These are phyloP conservation scores for Boletus rex-veris DNA, from an alignment of 768 basidiomycete species.

Conservation along the genomic window DNA sequence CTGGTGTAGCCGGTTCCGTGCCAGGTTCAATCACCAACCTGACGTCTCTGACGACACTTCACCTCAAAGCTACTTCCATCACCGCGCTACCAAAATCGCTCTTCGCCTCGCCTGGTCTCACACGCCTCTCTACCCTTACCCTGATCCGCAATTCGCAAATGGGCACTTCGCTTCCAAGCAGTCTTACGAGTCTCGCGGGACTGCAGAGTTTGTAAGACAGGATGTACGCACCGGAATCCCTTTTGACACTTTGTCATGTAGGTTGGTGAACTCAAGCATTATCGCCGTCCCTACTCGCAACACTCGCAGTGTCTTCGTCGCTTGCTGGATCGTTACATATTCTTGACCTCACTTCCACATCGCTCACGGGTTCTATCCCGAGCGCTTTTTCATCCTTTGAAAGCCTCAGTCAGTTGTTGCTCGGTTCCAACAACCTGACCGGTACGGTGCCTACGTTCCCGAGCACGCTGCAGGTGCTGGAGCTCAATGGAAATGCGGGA, in stretches of 20 bases:
- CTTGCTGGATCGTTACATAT: slow-evolving; percentile 33
- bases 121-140: slow-evolving; percentile 33
- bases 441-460: slow-evolving; percentile 37
- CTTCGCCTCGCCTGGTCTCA: slow-evolving; percentile 32
- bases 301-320: slow-evolving; percentile 30
- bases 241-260: slow-evolving; percentile 12
- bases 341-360: slow-evolving; percentile 41
- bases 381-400: slow-evolving; percentile 31
- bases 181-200: slow-evolving; percentile 27
- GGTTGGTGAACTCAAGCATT: slow-evolving; percentile 38
- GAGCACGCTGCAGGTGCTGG: slow-evolving; percentile 31
- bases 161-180: slow-evolving; percentile 36
- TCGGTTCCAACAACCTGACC: slow-evolving; percentile 37
- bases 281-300: slow-evolving; percentile 30
- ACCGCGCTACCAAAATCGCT: slow-evolving; percentile 33
- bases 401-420: slow-evolving; percentile 36
- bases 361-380: slow-evolving; percentile 37
- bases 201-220: slow-evolving; percentile 39
- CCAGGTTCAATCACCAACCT: slow-evolving; percentile 38
- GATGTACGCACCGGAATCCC: not conserved
- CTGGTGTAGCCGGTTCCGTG: slow-evolving; percentile 36
- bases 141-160: slow-evolving; percentile 42
- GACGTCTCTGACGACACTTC: slow-evolving; percentile 37
- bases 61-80: slow-evolving; percentile 40
- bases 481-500: slow-evolving; percentile 36